Evolutionary conservation across 228 moss, liverwort and hornwort species (phyloP), one percentile per base, ranked within the genome.

Genomic region (Sphagnum fallax): DNA sequence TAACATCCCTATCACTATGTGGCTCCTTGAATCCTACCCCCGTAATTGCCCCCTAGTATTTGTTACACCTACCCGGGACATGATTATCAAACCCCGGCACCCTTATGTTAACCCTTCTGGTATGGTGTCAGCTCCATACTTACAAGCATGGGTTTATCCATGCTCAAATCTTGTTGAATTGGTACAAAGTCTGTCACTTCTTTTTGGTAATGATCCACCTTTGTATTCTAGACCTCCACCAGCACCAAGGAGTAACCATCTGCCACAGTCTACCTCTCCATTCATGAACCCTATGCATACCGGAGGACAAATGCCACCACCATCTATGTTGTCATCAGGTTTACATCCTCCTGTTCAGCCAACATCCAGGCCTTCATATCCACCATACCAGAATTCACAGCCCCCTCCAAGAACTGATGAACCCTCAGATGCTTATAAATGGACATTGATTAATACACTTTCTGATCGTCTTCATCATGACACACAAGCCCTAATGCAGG

Each of bases 71-170:
- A 98, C 93, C 6, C 76, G 93, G 69, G 93, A 98, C 63, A 98
- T 98, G 97, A 91, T 98, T 71, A 98, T 98, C 71, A 98, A 93
- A 75, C 93, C 93, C 50, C 91, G 97, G 13, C 97, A 98, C 70
- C 85, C 88, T 6, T 88, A 73, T 48, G 97, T 98, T 64, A 93
- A 98, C 74, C 93, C 83, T 52, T 98, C 97, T 49, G 97, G 97
- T 73, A 81, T 86, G 82, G 91, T 89, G 9, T 81, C 77, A 51
- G 88, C 88, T 50, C 68, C 70, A 4, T 98, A 92, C 69, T 67
- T 90, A 73, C 91, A 98, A 65, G 87, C 88, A 61, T 98, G 97
- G 97, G 84, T 93, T 60, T 93, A 80, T 16, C 97, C 97, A n/a
- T 83, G 97, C 48, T 93, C 97, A 8, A 98, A 93, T 78, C 76